phyloP scores from a whole-genome alignment of 2,329 filamentous ascomycete species.

The Cercospora janseana region DNA sequence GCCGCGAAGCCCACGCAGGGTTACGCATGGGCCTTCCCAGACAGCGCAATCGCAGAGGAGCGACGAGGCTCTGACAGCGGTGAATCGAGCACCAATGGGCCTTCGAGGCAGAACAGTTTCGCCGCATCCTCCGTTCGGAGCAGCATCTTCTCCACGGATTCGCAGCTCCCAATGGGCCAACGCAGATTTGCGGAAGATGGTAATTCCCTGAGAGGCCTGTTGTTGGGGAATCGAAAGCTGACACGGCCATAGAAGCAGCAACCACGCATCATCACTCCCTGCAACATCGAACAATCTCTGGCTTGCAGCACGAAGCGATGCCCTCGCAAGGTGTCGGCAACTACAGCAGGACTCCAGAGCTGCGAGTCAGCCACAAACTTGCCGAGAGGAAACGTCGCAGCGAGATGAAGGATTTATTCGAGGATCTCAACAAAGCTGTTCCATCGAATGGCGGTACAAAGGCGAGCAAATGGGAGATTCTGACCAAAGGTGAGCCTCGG shows the following conservation, averaged over 20 bases:
- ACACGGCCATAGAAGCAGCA: conserved; percentile 38
- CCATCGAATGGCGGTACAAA: conserved; percentile 79
- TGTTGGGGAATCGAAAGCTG: conserved; percentile 4
- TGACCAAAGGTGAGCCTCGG: conserved; percentile 69
- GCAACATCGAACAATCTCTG: conserved; percentile 69
- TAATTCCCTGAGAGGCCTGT: conserved; percentile 27
- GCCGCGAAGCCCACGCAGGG: conserved; percentile 79
- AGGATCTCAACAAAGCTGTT: conserved; percentile 73
- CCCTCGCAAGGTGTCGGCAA: conserved; percentile 61
- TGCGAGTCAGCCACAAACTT: conserved; percentile 80
- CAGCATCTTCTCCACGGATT: conserved; percentile 75
- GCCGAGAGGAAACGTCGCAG: conserved; percentile 79
- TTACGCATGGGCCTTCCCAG: conserved; percentile 80
- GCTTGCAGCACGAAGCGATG: conserved; percentile 60
- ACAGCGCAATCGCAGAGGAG: conserved; percentile 59
- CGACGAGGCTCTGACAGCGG: conserved; percentile 50
- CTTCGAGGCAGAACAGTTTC: conserved; percentile 71
- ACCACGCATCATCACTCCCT: conserved; percentile 69
- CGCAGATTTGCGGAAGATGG: conserved; percentile 65
- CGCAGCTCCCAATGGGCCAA: conserved; percentile 68
- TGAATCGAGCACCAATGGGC: conserved; percentile 49
- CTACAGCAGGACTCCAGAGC: conserved; percentile 78
- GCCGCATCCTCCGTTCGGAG: conserved; percentile 75
- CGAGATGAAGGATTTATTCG: conserved; percentile 86
- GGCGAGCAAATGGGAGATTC: conserved; percentile 84